phyloP scores from a whole-genome alignment of 768 basidiomycete species.

The Mycena rosella region DNA sequence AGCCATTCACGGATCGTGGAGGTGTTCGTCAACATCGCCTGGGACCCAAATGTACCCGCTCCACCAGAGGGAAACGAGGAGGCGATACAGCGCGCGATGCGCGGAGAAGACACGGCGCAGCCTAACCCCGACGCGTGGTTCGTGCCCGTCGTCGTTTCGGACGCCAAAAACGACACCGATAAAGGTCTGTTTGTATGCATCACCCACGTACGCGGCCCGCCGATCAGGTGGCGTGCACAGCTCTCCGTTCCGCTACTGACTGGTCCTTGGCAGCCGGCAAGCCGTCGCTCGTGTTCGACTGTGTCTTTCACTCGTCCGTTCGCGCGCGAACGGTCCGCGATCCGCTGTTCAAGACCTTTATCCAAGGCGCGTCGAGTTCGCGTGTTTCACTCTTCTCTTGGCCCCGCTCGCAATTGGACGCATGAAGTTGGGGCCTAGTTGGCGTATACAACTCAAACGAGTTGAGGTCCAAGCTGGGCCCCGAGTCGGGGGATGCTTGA shows the following conservation, averaged over 20 bases:
- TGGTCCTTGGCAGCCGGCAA: constrained; percentile 68
- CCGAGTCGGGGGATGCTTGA: no score
- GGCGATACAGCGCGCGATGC: constrained; percentile 69
- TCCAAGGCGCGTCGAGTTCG: constrained; percentile 78
- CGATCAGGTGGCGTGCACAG: constrained; percentile 26
- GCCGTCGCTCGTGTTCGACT: constrained; percentile 78
- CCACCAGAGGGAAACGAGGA: constrained; percentile 74
- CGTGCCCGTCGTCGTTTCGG: constrained; percentile 80
- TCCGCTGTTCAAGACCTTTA: constrained; percentile 74
- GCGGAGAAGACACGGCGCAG: constrained; percentile 58
- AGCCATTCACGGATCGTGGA: constrained; percentile 52
- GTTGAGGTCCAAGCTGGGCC: no score
- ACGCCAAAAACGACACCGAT: constrained; percentile 71
- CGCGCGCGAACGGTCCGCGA: constrained; percentile 72
- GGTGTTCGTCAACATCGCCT: constrained; percentile 82
- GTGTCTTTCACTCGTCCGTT: constrained; percentile 70
- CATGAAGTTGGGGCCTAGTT: no score
- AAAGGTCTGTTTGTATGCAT: constrained; percentile 63
- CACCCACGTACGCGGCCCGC: not conserved
- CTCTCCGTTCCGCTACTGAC: constrained; percentile 5
- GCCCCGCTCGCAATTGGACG: no score
- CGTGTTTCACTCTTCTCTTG: no score
- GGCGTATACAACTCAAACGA: no score
- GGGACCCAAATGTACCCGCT: constrained; percentile 75
- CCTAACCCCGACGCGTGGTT: constrained; percentile 62